These are phyloP conservation scores for Acacia crassicarpa DNA, from an alignment of 306 rosid genomes.

Conservation along the genomic window DNA sequence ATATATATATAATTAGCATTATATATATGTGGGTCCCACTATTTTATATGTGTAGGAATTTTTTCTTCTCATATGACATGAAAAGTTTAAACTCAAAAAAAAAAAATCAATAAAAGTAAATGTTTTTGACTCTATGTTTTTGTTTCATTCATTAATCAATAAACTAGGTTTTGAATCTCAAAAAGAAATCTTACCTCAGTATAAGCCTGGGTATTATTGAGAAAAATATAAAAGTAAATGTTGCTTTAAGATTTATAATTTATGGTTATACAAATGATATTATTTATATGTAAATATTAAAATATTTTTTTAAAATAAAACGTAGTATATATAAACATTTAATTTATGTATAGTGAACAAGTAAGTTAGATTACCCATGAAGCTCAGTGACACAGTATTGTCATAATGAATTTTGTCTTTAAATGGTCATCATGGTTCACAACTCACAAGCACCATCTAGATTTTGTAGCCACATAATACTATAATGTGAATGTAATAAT, in stretches of 20 bases:
- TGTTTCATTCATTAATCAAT: neutral
- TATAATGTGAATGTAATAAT: neutral
- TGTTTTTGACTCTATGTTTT: too few species aligned
- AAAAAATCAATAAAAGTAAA: neutral
- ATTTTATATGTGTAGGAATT: too few species aligned
- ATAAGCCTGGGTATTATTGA: too few species aligned
- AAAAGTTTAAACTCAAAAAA: too few species aligned
- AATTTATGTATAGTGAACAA: neutral
- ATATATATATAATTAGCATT: too few species aligned
- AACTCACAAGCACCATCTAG: constrained; percentile 25
- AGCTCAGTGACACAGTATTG: neutral
- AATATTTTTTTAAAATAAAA: neutral
- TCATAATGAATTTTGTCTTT: constrained; percentile 38
- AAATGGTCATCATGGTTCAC: constrained; percentile 39
- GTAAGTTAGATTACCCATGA: neutral
- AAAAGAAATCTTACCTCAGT: neutral
- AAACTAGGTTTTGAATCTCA: neutral
- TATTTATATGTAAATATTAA: neutral
- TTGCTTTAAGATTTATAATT: neutral
- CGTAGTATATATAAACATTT: too few species aligned
- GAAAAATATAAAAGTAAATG: neutral
- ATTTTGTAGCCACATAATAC: constrained; percentile 26
- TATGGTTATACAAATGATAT: neutral
- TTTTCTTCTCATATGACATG: too few species aligned
- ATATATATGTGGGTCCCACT: too few species aligned